Evolutionary conservation across 2,329 filamentous ascomycete genomes (phyloP).

Genomic region (Alternaria sp.): DNA sequence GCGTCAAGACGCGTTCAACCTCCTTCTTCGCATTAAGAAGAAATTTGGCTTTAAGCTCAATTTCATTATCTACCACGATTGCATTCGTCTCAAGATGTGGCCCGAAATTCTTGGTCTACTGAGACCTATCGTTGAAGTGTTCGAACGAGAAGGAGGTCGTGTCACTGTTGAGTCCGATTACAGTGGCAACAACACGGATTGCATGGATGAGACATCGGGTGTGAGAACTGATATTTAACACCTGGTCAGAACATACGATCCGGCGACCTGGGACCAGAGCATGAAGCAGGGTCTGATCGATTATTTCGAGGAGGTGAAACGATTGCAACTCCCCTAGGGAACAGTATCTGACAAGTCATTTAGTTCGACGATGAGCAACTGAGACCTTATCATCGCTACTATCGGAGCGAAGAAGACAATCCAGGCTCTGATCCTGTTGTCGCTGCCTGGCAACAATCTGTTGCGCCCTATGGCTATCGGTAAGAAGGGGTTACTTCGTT

Average conservation of each 20-base stretch:
- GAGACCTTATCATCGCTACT: not conserved
- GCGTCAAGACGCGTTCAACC: not conserved
- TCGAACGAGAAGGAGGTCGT: not conserved
- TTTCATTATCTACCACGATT: accelerated
- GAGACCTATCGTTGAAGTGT: not conserved
- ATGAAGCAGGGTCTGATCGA: not conserved
- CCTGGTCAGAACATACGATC: not conserved
- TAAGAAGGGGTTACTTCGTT: not conserved
- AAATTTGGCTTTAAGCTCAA: not conserved
- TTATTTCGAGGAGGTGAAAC: not conserved
- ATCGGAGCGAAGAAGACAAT: not conserved
- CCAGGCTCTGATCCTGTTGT: not conserved
- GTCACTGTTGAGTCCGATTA: not conserved
- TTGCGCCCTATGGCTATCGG: not conserved
- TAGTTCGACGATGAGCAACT: not conserved
- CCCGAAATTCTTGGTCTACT: not conserved
- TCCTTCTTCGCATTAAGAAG: not conserved
- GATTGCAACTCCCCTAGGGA: accelerated
- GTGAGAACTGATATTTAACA: not conserved
- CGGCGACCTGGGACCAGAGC: not conserved
- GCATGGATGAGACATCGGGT: not conserved
- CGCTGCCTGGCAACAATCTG: not conserved
- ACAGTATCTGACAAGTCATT: not conserved
- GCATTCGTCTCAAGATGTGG: not conserved
- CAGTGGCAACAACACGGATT: accelerated